Evolutionary conservation across 805 yeast species (phyloP), one percentile per base, ranked within the genome.

Genomic region (Torulaspora quercuum): DNA sequence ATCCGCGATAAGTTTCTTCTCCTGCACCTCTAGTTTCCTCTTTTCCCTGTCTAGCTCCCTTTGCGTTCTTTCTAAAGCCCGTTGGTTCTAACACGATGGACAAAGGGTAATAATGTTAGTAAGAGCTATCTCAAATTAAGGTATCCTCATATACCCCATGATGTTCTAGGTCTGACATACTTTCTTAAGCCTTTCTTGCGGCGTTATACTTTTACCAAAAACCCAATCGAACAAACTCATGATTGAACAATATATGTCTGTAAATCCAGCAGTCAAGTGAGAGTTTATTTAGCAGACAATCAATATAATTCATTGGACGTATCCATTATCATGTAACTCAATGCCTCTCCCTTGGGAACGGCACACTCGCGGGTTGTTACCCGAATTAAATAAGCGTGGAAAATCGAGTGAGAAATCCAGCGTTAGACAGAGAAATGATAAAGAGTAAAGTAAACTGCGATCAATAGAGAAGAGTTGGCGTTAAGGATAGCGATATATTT

Each of bases 51-150:
- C 88, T 33, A 92, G 69, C 57, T 92, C 99, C 33, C 98, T 71
- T 62, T 88, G 97, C 0, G 97, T 89, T 49, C 89, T 79, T 54
- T 92, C 98, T 17, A 92, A 69, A 5, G 96, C 94, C 39, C 99
- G 69, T 68, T 94, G 98, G 64, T 92, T 94, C 78, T 79, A 32
- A 10, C n/a, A n/a, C n/a, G n/a, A n/a, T n/a, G n/a, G n/a, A n/a
- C n/a, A n/a, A n/a, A n/a, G n/a, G n/a, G n/a, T n/a, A n/a, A n/a
- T 10, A 8, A 15, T 15, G 41, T 34, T 29, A 41, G 35, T 34
- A 34, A 22, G 10, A 15, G 9, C 16, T 8, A 13, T 20, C 26
- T 10, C 27, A 18, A n/a, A n/a, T n/a, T n/a, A n/a, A n/a, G n/a
- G n/a, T n/a, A n/a, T n/a, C n/a, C n/a, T n/a, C n/a, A n/a, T n/a